Conservation (phyloP, 345 rosid species). For the Reutealis trisperma region DNA sequence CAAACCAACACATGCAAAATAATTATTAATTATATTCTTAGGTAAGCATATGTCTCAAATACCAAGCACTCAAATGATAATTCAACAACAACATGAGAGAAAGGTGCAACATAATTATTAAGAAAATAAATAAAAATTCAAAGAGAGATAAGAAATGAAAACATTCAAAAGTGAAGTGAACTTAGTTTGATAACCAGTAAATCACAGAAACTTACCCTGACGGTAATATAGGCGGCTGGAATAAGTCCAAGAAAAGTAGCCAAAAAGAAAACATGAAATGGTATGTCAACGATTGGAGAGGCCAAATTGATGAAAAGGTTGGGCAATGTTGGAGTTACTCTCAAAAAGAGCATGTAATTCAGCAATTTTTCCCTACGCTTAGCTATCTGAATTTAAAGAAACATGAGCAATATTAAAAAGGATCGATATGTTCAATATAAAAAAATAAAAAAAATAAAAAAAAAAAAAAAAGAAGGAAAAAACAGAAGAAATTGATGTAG, state of each 20-base stretch:
- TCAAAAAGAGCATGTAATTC: conserved; percentile 94
- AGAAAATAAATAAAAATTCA: not conserved
- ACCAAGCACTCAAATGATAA: not conserved
- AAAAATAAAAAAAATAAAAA: too few species aligned
- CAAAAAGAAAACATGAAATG: conserved; percentile 87
- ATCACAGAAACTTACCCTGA: conserved; percentile 57
- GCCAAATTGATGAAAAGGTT: conserved; percentile 98
- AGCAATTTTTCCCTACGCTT: conserved; percentile 89
- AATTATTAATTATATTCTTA: not conserved
- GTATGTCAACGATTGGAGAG: conserved; percentile 94
- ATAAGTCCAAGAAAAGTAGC: conserved; percentile 90
- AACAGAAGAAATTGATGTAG: not conserved
- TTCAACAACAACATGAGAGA: not conserved
- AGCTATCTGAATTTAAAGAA: conserved; percentile 56
- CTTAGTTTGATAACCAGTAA: conserved; percentile 2
- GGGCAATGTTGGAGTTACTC: conserved; percentile 92
- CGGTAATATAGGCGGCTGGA: conserved; percentile 92
- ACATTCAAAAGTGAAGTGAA: not conserved
- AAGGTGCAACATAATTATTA: not conserved
- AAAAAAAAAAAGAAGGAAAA: not conserved
- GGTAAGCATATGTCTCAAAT: not conserved
- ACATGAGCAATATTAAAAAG: not conserved
- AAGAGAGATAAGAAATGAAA: not conserved
- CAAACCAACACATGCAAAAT: not conserved
- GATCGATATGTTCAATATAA: not conserved